Conservation (phyloP, 2,329 filamentous ascomycete genomes). For the Ophiostoma pallidulum region DNA sequence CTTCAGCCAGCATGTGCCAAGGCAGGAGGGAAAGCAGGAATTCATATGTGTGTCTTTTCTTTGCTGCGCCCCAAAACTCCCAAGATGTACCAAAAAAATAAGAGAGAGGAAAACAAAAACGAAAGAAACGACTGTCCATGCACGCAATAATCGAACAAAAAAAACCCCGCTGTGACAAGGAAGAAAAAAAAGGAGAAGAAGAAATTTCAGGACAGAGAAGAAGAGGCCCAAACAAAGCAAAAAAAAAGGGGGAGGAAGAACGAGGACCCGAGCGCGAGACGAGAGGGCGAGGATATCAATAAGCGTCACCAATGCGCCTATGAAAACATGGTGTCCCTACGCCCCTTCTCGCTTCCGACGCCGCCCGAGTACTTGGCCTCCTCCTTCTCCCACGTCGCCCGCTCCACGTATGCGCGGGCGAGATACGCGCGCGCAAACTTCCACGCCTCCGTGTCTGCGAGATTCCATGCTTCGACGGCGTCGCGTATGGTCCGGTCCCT, state of each 20-base stretch:
- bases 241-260: background rate
- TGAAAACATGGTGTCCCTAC: constrained; percentile 13
- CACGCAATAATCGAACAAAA: background rate
- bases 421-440: constrained; percentile 61
- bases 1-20: background rate
- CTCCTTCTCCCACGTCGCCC: constrained; percentile 59
- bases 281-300: background rate
- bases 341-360: constrained; percentile 42
- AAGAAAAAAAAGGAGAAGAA: background rate
- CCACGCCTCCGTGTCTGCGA: constrained; percentile 71
- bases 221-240: background rate
- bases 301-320: background rate
- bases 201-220: background rate
- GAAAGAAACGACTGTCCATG: background rate
- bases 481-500: constrained; percentile 38
- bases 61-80: too few species aligned
- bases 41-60: background rate
- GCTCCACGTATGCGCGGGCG: constrained; percentile 53
- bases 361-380: constrained; percentile 56
- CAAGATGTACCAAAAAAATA: background rate
- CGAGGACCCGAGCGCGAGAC: too few species aligned
- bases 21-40: background rate
- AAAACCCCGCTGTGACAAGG: constrained; percentile 2
- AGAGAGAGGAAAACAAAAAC: background rate
- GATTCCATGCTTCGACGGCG: constrained; percentile 55